phyloP scores from a whole-genome alignment of 2,329 filamentous ascomycete genomes.

The Sporothrix euskadiensis region DNA sequence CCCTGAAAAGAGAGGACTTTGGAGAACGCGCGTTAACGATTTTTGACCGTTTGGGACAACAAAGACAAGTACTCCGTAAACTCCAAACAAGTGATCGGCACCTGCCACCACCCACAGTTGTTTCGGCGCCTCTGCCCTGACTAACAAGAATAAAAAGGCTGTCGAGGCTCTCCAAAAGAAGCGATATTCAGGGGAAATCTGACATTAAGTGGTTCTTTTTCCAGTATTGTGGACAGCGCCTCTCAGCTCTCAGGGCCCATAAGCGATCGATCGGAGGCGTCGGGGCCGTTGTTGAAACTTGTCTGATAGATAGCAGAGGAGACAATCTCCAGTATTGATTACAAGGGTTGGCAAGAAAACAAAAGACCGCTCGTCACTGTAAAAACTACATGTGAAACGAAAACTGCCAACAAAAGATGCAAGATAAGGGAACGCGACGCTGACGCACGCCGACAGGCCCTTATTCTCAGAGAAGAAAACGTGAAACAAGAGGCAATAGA shows the following conservation, averaged over 20 bases:
- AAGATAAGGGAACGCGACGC: background rate
- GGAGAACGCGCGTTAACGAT: background rate
- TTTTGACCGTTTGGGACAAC: background rate
- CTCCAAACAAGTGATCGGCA: background rate
- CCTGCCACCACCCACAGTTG: background rate
- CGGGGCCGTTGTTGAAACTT: background rate
- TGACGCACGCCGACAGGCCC: background rate
- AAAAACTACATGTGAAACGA: background rate
- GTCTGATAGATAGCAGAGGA: background rate
- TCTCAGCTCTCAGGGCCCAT: background rate
- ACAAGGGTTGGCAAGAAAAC: background rate
- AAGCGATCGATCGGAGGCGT: background rate
- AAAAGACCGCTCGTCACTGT: background rate
- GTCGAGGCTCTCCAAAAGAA: background rate
- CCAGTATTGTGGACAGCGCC: background rate
- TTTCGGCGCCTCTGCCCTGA: background rate
- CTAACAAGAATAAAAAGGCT: background rate
- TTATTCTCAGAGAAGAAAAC: background rate
- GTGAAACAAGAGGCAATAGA: no score
- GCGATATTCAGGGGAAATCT: constrained; percentile 9
- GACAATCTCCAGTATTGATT: background rate
- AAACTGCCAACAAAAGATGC: no score
- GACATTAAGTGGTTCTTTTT: no score
- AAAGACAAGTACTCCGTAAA: background rate
- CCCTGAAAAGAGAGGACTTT: background rate